Evolutionary conservation across 2,329 filamentous ascomycete genomes (phyloP).

Genomic region (Exserohilum turcica): DNA sequence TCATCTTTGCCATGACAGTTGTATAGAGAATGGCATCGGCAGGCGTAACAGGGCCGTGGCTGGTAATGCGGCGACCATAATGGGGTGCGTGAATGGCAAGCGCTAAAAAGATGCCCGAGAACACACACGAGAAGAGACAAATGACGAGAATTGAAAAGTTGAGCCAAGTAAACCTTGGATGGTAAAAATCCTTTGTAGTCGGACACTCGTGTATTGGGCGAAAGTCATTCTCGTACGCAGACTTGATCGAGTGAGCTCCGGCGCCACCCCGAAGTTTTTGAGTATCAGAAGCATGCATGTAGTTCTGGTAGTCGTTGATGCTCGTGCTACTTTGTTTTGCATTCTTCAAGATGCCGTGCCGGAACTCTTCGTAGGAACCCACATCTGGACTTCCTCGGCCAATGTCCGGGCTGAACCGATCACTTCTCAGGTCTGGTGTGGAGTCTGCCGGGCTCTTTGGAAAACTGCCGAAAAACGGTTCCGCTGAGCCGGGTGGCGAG

Average conservation of each 20-base stretch:
- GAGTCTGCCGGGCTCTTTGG: conserved; percentile 32
- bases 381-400: conserved; percentile 33
- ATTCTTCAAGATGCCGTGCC: conserved; percentile 30
- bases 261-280: conserved; percentile 22
- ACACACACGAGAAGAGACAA: conserved; percentile 66
- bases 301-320: conserved; percentile 38
- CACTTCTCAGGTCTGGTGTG: conserved; percentile 43
- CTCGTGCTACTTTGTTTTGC: conserved; percentile 25
- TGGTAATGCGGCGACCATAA: conserved; percentile 64
- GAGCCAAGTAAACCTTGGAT: conserved; percentile 55
- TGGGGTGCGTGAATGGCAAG: conserved; percentile 66
- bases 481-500: conserved; percentile 36
- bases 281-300: conserved; percentile 32
- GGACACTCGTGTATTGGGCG: conserved; percentile 45
- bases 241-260: conserved; percentile 38
- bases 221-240: conserved; percentile 46
- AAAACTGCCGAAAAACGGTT: conserved; percentile 37
- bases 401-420: conserved; percentile 22
- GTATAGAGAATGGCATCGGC: conserved; percentile 70
- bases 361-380: conserved; percentile 37
- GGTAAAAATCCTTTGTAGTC: conserved; percentile 47
- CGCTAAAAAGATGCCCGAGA: conserved; percentile 70
- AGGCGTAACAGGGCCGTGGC: conserved; percentile 59
- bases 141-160: conserved; percentile 49
- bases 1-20: conserved; percentile 74